Conservation (phyloP, 2,329 filamentous ascomycete genomes). For the Talaromyces piceae region DNA sequence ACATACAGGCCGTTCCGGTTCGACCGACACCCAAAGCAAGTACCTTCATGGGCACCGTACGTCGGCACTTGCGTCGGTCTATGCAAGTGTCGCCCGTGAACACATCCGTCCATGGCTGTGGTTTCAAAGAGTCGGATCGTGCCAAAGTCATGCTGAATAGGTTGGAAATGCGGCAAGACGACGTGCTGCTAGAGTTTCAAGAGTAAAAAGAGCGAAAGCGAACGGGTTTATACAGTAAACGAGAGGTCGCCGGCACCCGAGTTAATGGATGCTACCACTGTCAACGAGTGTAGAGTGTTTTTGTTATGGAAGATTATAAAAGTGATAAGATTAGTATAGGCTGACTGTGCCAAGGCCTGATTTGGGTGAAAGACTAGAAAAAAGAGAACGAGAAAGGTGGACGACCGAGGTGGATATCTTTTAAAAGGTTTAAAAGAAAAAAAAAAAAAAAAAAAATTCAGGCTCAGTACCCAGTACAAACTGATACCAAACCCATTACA, state of each 20-base stretch:
- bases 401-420: too few relatives aligned
- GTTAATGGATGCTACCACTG: background rate
- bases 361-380: background rate
- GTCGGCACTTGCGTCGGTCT: slow-evolving; percentile 57
- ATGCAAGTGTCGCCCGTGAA: slow-evolving; percentile 61
- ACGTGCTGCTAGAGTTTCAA: background rate
- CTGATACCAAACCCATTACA: too few relatives aligned
- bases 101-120: slow-evolving; percentile 36
- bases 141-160: slow-evolving; percentile 28
- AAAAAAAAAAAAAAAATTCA: too few relatives aligned
- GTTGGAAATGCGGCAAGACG: background rate
- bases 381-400: background rate
- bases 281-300: too few relatives aligned
- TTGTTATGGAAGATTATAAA: too few relatives aligned
- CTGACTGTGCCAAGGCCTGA: background rate
- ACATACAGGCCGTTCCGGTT: slow-evolving; percentile 62
- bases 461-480: too few relatives aligned
- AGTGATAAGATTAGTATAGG: too few relatives aligned
- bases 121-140: slow-evolving; percentile 30
- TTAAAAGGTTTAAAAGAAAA: too few relatives aligned
- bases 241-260: background rate
- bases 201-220: background rate
- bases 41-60: slow-evolving; percentile 64
- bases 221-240: background rate
- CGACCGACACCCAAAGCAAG: slow-evolving; percentile 62